Evolutionary conservation across 176 grass and related monocot genomes (phyloP).

Genomic region (Pontederia paniculata): DNA sequence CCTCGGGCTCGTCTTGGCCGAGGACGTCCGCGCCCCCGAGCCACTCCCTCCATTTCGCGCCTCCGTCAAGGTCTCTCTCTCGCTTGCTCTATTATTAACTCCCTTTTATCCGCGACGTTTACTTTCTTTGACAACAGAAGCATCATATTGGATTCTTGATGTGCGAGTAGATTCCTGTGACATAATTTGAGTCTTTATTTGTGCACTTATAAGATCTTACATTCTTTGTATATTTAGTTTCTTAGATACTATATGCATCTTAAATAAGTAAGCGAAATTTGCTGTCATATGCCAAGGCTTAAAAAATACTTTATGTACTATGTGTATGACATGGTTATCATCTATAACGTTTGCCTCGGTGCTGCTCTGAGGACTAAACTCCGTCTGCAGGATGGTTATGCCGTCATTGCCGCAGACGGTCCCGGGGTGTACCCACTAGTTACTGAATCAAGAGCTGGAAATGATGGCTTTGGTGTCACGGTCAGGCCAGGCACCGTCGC

Average conservation of each 20-base stretch:
- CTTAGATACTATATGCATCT: too few relatives aligned
- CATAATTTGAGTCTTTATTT: too few relatives aligned
- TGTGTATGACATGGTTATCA: too few relatives aligned
- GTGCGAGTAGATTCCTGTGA: too few relatives aligned
- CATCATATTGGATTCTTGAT: background rate
- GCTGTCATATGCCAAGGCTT: too few relatives aligned
- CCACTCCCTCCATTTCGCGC: slow-evolving; percentile 79
- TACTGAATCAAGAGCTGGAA: slow-evolving; percentile 74
- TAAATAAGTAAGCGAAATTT: too few relatives aligned
- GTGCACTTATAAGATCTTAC: too few relatives aligned
- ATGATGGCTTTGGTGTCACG: slow-evolving; percentile 39
- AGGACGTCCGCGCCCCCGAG: slow-evolving; percentile 51
- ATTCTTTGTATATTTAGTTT: too few relatives aligned
- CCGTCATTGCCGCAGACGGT: slow-evolving; percentile 65
- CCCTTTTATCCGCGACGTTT: too few relatives aligned
- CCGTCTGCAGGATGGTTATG: slow-evolving; percentile 64
- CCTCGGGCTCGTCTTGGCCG: slow-evolving; percentile 55
- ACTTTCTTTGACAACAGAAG: too few relatives aligned
- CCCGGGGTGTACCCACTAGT: slow-evolving; percentile 73
- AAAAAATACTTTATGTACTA: too few relatives aligned
- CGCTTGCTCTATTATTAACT: background rate
- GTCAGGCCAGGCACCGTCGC: slow-evolving; percentile 46
- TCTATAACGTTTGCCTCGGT: too few relatives aligned
- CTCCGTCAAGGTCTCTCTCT: slow-evolving; percentile 51
- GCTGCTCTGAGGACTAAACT: background rate